phyloP scores from a whole-genome alignment of 345 rosid species.

The Cardamine occulta region DNA sequence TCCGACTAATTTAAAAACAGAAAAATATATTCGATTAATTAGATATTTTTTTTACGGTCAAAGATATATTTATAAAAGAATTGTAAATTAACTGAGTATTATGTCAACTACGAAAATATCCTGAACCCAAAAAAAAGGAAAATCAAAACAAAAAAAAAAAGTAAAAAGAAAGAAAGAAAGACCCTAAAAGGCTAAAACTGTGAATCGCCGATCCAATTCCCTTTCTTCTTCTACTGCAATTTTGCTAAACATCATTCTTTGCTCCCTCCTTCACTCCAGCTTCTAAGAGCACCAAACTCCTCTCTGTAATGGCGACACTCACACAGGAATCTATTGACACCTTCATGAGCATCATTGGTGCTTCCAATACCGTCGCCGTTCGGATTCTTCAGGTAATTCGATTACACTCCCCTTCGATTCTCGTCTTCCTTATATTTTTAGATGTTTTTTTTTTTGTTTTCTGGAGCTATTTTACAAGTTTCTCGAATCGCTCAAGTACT shows the following conservation, averaged over 20 bases:
- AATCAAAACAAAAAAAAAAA: background rate
- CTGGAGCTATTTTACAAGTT: background rate
- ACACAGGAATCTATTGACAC: constrained; percentile 6
- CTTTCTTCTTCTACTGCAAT: background rate
- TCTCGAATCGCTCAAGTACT: background rate
- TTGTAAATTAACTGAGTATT: background rate
- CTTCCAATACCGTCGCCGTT: constrained; percentile 22
- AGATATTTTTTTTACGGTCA: background rate
- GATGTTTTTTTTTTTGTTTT: background rate
- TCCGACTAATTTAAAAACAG: too few relatives aligned
- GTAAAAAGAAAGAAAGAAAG: background rate
- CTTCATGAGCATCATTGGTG: constrained; percentile 4
- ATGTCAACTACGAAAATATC: background rate
- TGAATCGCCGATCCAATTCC: constrained; percentile 2
- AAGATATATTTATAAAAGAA: too few relatives aligned
- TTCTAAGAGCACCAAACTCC: background rate
- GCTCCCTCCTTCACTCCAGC: background rate
- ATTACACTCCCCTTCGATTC: background rate
- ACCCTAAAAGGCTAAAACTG: background rate
- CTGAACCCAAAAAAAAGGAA: background rate
- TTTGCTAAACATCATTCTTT: background rate
- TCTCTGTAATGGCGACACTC: constrained; percentile 7
- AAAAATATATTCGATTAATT: too few relatives aligned
- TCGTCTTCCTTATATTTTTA: background rate
- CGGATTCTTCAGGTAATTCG: background rate